Conservation (phyloP, 2,329 filamentous ascomycete species). For the Mycocentrospora acerina region DNA sequence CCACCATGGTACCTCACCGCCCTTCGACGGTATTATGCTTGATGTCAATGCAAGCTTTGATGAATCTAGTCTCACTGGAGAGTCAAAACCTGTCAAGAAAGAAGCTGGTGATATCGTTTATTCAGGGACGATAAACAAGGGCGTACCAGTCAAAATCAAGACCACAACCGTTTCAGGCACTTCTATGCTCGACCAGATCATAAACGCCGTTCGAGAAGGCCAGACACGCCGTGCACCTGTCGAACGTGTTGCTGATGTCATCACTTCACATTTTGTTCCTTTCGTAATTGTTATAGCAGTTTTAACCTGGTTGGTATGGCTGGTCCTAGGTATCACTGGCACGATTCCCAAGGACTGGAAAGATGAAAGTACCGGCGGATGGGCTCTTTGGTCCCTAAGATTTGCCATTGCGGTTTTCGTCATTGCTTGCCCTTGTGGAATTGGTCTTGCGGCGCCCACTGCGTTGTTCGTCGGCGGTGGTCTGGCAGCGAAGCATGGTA, state of each 20-base stretch:
- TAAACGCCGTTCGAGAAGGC: conserved; percentile 73
- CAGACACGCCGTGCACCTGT: conserved; percentile 75
- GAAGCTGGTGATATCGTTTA: conserved; percentile 63
- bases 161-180: conserved; percentile 66
- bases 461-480: conserved; percentile 81
- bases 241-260: conserved; percentile 69
- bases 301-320: conserved; percentile 71
- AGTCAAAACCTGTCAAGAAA: conserved; percentile 70
- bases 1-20: conserved; percentile 77
- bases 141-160: conserved; percentile 60
- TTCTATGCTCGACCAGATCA: conserved; percentile 80
- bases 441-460: conserved; percentile 82
- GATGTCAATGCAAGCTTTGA: conserved; percentile 69
- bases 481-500: conserved; percentile 75
- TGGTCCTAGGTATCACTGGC: conserved; percentile 62
- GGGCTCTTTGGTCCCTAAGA: conserved; percentile 72
- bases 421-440: conserved; percentile 80
- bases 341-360: conserved; percentile 59
- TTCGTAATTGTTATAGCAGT: conserved; percentile 70
- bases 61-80: conserved; percentile 85
- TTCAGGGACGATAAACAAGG: conserved; percentile 75
- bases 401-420: conserved; percentile 88
- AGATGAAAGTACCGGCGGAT: conserved; percentile 59
- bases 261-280: conserved; percentile 78
- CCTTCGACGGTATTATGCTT: conserved; percentile 72